phyloP scores from a whole-genome alignment of 192 early-diverging fungal genomes.

The Dissophora ornata region DNA sequence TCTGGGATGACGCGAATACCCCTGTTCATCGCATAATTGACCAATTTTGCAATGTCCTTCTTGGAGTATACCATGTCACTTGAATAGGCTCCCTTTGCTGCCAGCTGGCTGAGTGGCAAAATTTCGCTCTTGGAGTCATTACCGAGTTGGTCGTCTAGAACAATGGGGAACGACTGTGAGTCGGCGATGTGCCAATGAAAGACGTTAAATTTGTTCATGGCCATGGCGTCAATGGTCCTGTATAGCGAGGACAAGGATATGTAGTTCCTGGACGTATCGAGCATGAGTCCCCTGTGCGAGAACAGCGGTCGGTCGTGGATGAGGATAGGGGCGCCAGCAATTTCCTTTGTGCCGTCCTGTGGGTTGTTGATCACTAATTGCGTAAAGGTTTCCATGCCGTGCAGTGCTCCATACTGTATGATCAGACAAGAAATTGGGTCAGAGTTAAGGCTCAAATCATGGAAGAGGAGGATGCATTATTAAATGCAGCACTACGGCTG shows the following conservation, averaged over 20 bases:
- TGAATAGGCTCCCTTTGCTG: slow-evolving; percentile 75
- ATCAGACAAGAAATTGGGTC: too few species aligned
- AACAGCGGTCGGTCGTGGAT: slow-evolving; percentile 73
- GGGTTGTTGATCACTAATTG: slow-evolving; percentile 67
- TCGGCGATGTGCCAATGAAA: slow-evolving; percentile 87
- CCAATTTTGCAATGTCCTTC: slow-evolving; percentile 73
- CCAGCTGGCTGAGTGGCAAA: slow-evolving; percentile 67
- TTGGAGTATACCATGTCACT: slow-evolving; percentile 77
- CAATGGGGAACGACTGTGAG: slow-evolving; percentile 76
- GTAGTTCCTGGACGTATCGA: slow-evolving; percentile 82
- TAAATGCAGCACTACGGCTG: too few species aligned
- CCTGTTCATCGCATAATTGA: slow-evolving; percentile 76
- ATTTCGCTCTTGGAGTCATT: neutral
- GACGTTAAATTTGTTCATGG: slow-evolving; percentile 85
- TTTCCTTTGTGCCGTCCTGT: slow-evolving; percentile 46
- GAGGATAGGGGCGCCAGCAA: slow-evolving; percentile 22
- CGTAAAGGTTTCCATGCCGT: slow-evolving; percentile 78
- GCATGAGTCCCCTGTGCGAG: slow-evolving; percentile 73
- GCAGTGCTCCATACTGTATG: slow-evolving; percentile 77
- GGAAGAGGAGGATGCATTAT: too few species aligned
- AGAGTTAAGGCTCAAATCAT: too few species aligned
- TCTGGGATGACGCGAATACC: slow-evolving; percentile 94
- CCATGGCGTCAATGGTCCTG: slow-evolving; percentile 81
- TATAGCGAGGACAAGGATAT: slow-evolving; percentile 71
- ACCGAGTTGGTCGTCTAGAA: slow-evolving; percentile 51